Conservation (phyloP, 108 stramenopile genomes). For the Schizochytrium sp. region DNA sequence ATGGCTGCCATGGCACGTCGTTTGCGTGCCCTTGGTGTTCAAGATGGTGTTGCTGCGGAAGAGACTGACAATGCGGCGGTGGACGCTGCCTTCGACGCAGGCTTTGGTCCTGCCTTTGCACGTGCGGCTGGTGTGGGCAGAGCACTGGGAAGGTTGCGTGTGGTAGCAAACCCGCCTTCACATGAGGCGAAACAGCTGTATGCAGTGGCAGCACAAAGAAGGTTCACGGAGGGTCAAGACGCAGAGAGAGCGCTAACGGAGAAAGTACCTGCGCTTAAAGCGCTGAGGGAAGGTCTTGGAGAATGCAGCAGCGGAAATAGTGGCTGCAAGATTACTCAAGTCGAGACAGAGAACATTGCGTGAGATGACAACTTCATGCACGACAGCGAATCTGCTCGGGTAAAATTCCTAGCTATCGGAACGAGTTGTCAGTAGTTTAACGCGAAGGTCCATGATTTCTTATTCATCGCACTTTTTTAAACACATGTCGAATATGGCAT, state of each 20-base stretch:
- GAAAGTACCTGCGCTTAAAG: neutral
- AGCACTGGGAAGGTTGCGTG: neutral
- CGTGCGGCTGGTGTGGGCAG: neutral
- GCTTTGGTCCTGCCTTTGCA: conserved; percentile 10
- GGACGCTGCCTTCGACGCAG: conserved; percentile 14
- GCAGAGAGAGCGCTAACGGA: neutral
- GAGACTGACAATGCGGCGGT: neutral
- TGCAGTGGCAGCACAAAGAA: neutral
- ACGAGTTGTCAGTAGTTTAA: too few relatives aligned
- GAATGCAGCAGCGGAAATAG: too few relatives aligned
- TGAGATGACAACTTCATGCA: too few relatives aligned
- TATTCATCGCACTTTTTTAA: too few relatives aligned
- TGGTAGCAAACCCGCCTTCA: neutral
- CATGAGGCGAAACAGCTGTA: neutral
- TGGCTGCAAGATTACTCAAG: too few relatives aligned
- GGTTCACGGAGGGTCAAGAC: neutral
- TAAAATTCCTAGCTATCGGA: too few relatives aligned
- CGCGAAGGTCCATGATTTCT: too few relatives aligned
- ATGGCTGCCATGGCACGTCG: conserved; percentile 9
- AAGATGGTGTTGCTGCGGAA: neutral
- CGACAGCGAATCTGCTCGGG: too few relatives aligned
- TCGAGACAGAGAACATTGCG: too few relatives aligned
- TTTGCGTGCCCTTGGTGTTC: neutral
- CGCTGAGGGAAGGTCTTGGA: neutral
- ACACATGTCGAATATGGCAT: too few relatives aligned